Base-by-base conservation (phyloP, 768 basidiomycete genomes). In the Pleurotus tuoliensis region DNA sequence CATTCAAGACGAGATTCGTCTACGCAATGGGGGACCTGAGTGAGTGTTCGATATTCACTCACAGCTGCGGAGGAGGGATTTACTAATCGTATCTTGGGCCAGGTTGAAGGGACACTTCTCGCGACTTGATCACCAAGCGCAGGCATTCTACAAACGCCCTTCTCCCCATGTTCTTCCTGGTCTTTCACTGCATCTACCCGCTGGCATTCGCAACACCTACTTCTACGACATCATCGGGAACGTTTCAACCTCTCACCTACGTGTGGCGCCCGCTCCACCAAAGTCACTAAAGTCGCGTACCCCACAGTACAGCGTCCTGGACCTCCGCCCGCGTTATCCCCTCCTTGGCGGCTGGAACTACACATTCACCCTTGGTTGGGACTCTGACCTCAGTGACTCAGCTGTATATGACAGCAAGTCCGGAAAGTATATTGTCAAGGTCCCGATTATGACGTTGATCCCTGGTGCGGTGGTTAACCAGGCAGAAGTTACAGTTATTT, bases 341-440 rank as follows among this genome's bases (percentile, higher is more conserved):
- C 65, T 99, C 45, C 69, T 98, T 63, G 97, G 97, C 27, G 94
- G 96, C 43, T 99, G 97, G 97, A 98, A 97, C 66, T 98, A 96
- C 70, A 86, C 78, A 43, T 98, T 95, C 74, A 94, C 92, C 4
- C 77, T 98, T 3, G 97, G 97, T 2, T 99, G 90, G 81, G 94
- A 98, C 63, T 80, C 90, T n/a, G 88, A 88, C 25, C 79, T 94
- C 47, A 81, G 73, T n/a, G 83, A 92, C 67, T 86, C 83, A 8
- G 83, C 82, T 13, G 80, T 78, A 57, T 90, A 82, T 63, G 84
- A 91, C 62, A 77, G 73, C 51, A 73, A 73, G 46, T 83, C 76
- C 18, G 84, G 85, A 30, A 81, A 77, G 61, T 87, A 94, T 66
- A 77, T 88, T 15, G 79, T 93, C 39, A 83, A 85, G 56, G 79